phyloP scores from a whole-genome alignment of 2,329 filamentous ascomycete genomes.

The Aspergillus tubingensis region DNA sequence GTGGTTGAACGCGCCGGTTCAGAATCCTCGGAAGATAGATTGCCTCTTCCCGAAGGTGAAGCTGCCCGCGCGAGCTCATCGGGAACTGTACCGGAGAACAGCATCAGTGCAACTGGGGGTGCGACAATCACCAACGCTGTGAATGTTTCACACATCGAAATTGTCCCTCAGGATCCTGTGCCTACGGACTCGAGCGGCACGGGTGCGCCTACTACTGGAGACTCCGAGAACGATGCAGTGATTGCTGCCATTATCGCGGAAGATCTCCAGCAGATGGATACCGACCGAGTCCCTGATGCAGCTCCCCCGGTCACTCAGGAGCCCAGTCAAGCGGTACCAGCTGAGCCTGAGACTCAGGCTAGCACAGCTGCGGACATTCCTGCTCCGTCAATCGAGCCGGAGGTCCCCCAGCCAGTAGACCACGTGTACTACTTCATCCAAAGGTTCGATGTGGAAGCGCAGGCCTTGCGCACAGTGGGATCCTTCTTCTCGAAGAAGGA shows the following conservation, averaged over 20 bases:
- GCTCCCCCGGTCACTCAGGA: slow-evolving; percentile 2
- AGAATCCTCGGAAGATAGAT: slow-evolving; percentile 25
- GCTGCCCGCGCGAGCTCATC: slow-evolving; percentile 34
- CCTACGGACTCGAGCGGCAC: too few species aligned
- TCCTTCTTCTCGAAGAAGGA: slow-evolving; percentile 46
- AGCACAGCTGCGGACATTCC: slow-evolving; percentile 17
- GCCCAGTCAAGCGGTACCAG: slow-evolving; percentile 11
- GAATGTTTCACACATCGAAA: neutral
- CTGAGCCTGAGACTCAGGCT: slow-evolving; percentile 17
- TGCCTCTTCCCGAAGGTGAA: slow-evolving; percentile 20
- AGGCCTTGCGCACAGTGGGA: slow-evolving; percentile 43
- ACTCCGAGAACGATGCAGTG: slow-evolving; percentile 26
- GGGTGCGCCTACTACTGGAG: neutral
- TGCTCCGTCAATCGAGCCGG: slow-evolving; percentile 17
- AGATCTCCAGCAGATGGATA: slow-evolving; percentile 30
- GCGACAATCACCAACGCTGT: neutral
- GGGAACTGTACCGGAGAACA: slow-evolving; percentile 14
- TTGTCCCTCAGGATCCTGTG: neutral
- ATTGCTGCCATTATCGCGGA: slow-evolving; percentile 34
- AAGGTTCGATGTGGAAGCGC: slow-evolving; percentile 53
- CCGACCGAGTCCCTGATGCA: slow-evolving; percentile 10
- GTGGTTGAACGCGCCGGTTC: slow-evolving; percentile 30
- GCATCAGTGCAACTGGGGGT: neutral
- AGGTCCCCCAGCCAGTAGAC: slow-evolving; percentile 30
- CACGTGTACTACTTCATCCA: slow-evolving; percentile 54